Percentiles rank a stretch among this genome's conserved stretches.
Evolutionary conservation across 805 yeast species (phyloP).

Genomic region (Saccharomycodes ludwigii): DNA sequence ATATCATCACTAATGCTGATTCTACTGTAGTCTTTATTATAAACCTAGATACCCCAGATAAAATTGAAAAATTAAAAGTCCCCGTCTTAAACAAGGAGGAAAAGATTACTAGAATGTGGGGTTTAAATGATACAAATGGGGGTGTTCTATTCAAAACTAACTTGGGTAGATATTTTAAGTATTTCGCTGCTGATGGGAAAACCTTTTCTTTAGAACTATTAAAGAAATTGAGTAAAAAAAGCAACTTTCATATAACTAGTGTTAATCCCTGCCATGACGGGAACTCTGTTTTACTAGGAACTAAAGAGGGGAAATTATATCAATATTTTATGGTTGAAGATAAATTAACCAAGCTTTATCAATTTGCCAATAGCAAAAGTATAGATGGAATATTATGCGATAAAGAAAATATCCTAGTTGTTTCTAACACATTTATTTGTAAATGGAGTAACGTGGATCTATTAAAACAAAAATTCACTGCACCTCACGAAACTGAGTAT

Average conservation of each 20-base stretch:
- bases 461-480: slow-evolving; percentile 19
- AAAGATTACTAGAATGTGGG: slow-evolving; percentile 2
- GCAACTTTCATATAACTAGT: slow-evolving; percentile 13
- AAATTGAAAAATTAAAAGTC: slow-evolving; percentile 32
- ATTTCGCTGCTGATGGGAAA: too few species aligned
- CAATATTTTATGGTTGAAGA: slow-evolving; percentile 8
- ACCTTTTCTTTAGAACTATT: too few species aligned
- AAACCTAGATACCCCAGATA: slow-evolving; percentile 52
- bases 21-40: slow-evolving; percentile 55
- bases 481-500: slow-evolving; percentile 27
- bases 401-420: slow-evolving; percentile 12
- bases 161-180: too few species aligned
- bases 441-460: slow-evolving; percentile 6
- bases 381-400: slow-evolving; percentile 18
- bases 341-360: slow-evolving; percentile 8
- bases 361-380: slow-evolving; percentile 6
- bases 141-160: too few species aligned
- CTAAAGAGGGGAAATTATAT: slow-evolving; percentile 14
- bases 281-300: slow-evolving; percentile 13
- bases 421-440: neutral
- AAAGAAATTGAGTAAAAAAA: slow-evolving; percentile 13
- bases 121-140: too few species aligned
- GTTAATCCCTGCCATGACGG: slow-evolving; percentile 13
- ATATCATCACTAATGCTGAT: slow-evolving; percentile 1
- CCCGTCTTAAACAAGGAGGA: slow-evolving; percentile 23